phyloP scores from a whole-genome alignment of 2,329 filamentous ascomycete species.

The Trichophyton rubrum region DNA sequence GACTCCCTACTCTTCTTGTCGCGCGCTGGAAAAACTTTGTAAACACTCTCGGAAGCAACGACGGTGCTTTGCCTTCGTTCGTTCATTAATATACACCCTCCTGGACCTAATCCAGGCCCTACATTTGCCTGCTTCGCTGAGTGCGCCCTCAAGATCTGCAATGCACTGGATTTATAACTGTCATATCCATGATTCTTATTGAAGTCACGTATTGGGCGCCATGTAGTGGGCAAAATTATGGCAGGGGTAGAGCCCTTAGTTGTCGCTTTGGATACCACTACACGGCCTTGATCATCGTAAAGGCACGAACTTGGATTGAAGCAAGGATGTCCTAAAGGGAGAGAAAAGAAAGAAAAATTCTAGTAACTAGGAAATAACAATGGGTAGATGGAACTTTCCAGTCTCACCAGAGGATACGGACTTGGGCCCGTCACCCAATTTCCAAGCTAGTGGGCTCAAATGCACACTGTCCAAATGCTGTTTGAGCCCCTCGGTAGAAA shows the following conservation, averaged over 20 bases:
- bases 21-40: conserved; percentile 19
- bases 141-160: conserved; percentile 34
- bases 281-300: conserved; percentile 14
- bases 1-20: conserved; percentile 4
- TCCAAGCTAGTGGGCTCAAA: conserved; percentile 43
- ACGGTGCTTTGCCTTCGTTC: conserved; percentile 39
- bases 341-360: conserved; percentile 7
- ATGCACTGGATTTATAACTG: conserved; percentile 35
- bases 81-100: conserved; percentile 42
- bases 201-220: conserved; percentile 27
- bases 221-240: conserved; percentile 27
- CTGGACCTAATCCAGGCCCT: conserved; percentile 42
- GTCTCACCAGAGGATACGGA: conserved; percentile 43
- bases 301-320: conserved; percentile 9
- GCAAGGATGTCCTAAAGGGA: conserved; percentile 9
- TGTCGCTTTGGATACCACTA: conserved; percentile 12
- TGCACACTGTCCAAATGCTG: conserved; percentile 42
- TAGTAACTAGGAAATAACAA: conserved; percentile 14
- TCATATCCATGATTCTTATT: conserved; percentile 32
- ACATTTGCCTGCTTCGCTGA: conserved; percentile 39
- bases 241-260: conserved; percentile 20
- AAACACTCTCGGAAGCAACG: conserved; percentile 40
- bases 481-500: conserved; percentile 30
- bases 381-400: conserved; percentile 11
- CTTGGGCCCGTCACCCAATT: conserved; percentile 46